Evolutionary conservation across 2,329 filamentous ascomycete species (phyloP), one percentile per base, ranked within the genome.

Genomic region (Amauroascus niger): DNA sequence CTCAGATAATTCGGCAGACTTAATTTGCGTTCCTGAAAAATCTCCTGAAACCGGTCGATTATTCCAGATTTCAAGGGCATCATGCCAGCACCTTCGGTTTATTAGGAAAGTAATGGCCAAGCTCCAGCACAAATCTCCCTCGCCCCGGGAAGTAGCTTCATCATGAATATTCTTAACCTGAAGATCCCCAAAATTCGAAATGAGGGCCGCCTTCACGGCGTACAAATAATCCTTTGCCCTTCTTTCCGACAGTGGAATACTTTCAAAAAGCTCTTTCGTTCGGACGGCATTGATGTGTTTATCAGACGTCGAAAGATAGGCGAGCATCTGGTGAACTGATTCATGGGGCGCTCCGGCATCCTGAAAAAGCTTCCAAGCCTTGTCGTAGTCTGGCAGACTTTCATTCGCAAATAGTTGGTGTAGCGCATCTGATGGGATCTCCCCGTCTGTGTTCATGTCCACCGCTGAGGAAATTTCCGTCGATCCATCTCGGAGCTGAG

Each of bases 241-340:
- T 24, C 75, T 72, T 35, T 68, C 52, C 7, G 66, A 52, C 1
- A 55, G 22, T 2, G 68, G 61, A 24, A 79, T 69, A 2, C 58
- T 54, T 28, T 72, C 62, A 59, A 80, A 80, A 7, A 80, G 56
- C n/a, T 67, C 57, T 47, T 73, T 66, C 16, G 69, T 66, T 45
- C 74, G 71, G 54, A 69, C 67, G 13, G 70, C 64, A 60, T 79
- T 70, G 22, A 68, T 47, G 2, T 62, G 33, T 11, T 64, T 58
- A 40, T 60, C 55, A 9, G 75, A 76, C n/a, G 57, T 59, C 6
- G 69, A 67, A 11, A 77, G 58, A 58, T 69, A 72, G 7, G 35
- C 24, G 16, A 53, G 40, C 32, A 71, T 58, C 45, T 59, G 57
- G 24, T 63, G 60, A 28, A 57, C 62, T 35, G 63, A 48, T 16